Evolutionary conservation across 805 yeast species (phyloP).

Genomic region (Tetrapisispora iriomotensis): DNA sequence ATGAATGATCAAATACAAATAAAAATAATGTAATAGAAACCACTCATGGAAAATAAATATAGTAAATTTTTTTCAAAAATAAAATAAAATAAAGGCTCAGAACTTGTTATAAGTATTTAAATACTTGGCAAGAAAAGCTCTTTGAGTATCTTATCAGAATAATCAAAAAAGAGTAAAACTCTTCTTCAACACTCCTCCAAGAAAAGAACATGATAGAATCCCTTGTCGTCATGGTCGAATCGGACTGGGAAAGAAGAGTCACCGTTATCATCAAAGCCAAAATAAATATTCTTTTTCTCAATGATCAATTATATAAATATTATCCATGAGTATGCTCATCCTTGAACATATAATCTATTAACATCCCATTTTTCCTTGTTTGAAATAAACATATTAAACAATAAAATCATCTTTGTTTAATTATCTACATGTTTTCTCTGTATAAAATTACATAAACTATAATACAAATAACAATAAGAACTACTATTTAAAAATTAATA

Average conservation of each 20-base stretch:
- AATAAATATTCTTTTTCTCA: neutral
- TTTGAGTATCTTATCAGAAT: slow-evolving; percentile 1
- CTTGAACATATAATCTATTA: slow-evolving; percentile 5
- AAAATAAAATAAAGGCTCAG: slow-evolving; percentile 24
- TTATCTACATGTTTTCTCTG: too few relatives aligned
- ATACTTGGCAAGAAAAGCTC: slow-evolving; percentile 85
- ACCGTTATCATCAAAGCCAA: slow-evolving; percentile 38
- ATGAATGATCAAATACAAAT: neutral
- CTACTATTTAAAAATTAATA: too few relatives aligned
- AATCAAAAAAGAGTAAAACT: too few relatives aligned
- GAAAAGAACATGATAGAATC: slow-evolving; percentile 30
- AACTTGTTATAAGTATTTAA: slow-evolving; percentile 20
- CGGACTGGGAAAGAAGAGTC: slow-evolving; percentile 89
- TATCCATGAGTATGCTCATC: slow-evolving; percentile 15
- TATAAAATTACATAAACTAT: too few relatives aligned
- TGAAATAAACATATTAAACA: neutral
- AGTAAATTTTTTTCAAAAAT: too few relatives aligned
- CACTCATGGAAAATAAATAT: too few relatives aligned
- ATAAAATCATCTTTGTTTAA: too few relatives aligned
- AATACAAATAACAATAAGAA: too few relatives aligned
- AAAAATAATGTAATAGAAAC: neutral
- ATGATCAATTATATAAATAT: slow-evolving; percentile 1
- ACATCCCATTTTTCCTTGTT: neutral
- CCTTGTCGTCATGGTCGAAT: slow-evolving; percentile 88
- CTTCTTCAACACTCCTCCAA: slow-evolving; percentile 19